Conservation (phyloP, 75 land plant species). For the Selaginella moellendorffii region DNA sequence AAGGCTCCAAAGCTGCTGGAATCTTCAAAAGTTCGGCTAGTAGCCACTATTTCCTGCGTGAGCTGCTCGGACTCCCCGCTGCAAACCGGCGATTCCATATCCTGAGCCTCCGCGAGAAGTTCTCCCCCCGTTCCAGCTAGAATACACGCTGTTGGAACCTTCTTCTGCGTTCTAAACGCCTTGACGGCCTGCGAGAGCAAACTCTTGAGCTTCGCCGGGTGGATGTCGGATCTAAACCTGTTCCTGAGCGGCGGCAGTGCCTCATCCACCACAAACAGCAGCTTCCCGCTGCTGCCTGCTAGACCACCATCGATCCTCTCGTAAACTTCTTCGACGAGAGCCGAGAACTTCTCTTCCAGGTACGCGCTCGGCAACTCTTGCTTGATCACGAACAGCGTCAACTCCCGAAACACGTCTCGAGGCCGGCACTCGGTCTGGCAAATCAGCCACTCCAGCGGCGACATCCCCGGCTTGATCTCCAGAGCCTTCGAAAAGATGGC, state of each 20-base stretch:
- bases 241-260: too few species aligned
- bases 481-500: neutral
- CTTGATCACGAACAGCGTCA: neutral
- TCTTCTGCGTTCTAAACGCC: neutral
- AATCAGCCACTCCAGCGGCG: neutral
- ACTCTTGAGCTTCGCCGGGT: neutral
- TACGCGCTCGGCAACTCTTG: neutral
- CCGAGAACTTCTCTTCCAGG: neutral
- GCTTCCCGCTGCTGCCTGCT: neutral
- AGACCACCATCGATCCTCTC: neutral
- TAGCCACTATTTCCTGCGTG: neutral
- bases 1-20: neutral
- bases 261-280: neutral
- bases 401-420: neutral
- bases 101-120: neutral
- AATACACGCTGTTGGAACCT: neutral
- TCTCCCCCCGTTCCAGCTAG: neutral
- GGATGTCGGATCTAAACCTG: neutral
- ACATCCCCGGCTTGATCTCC: neutral
- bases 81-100: too few species aligned
- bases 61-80: too few species aligned
- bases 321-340: neutral
- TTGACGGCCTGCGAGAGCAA: neutral
- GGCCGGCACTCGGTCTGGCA: neutral
- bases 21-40: neutral